Evolutionary conservation across 1,139 yeast species (phyloP), one percentile per base, ranked within the genome.

Genomic region (Insectozyma bohioensis): DNA sequence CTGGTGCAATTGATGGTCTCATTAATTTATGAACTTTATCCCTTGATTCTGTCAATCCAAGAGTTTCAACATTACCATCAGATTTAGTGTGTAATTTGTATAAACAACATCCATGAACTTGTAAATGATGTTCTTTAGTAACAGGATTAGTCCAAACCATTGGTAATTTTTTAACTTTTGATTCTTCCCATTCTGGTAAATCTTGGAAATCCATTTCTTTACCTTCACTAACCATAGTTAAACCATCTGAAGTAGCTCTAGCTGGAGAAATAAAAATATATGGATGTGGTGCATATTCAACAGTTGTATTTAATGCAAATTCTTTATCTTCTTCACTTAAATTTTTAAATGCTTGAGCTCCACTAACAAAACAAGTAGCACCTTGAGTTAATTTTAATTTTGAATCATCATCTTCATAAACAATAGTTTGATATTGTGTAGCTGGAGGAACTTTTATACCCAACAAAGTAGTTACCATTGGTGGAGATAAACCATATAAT

Each of bases 111-210:
- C 94, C 95, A 51, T 86, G 95, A 9, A 84, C 81, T 58, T 86
- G 95, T 43, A 86, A 68, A 51, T 85, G 95, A 38, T 80, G 92
- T 46, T 82, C 73, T 29, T 80, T 81, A 24, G 95, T 85, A 21
- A 81, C 81, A n/a, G 95, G 95, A 54, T 86, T 86, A 8, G 94
- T 85, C 95, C 95, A 86, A 8, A 85, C 94, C 70, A 86, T 67
- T 16, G 95, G 95, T 44, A 86, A 71, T 42, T 63, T 73, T 61
- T 85, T 85, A 42, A 86, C 65, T 57, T 85, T 85, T 30, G 77
- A 63, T 37, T 73, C 80, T 52, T 85, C 95, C 95, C 95, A 86
- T 34, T 70, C 73, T 11, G 95, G 95, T 36, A 86, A 70, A 42
- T 83, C 67, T 43, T 79, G 80, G 17, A 85, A 58, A 2, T 78